These are phyloP conservation scores for Iris macrosiphon DNA, from an alignment of 106 monocot species.

Conservation along the genomic window DNA sequence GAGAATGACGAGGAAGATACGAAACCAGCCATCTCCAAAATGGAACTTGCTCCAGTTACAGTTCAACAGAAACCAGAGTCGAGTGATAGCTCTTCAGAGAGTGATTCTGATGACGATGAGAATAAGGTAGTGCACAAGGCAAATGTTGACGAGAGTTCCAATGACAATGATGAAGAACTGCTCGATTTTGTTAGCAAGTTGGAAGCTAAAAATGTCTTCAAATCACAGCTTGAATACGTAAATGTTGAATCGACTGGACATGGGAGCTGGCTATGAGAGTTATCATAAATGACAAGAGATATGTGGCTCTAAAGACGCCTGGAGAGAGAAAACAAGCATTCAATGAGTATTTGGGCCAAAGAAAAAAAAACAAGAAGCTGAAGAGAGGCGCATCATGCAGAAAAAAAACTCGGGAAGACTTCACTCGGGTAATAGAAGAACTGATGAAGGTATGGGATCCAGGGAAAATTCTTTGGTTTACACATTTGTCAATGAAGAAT, in stretches of 20 bases:
- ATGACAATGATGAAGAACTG: slow-evolving; percentile 81
- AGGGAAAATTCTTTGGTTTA: no score
- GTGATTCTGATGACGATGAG: no score
- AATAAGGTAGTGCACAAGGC: no score
- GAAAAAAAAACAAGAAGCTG: slow-evolving; percentile 83
- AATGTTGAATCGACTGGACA: slow-evolving; percentile 97
- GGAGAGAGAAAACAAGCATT: slow-evolving; percentile 99
- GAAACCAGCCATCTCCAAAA: no score
- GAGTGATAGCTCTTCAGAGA: no score
- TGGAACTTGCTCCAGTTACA: no score
- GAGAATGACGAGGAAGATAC: no score
- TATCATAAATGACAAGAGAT: slow-evolving; percentile 96
- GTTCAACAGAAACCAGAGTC: no score
- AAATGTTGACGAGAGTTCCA: no score
- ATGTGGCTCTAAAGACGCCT: slow-evolving; percentile 79
- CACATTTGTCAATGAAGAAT: no score
- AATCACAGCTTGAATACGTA: slow-evolving; percentile 70
- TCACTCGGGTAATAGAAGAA: slow-evolving; percentile 85
- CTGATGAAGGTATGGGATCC: no score
- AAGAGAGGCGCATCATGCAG: slow-evolving; percentile 84
- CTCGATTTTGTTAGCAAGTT: slow-evolving; percentile 80
- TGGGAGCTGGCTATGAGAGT: slow-evolving; percentile 98
- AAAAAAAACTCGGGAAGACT: slow-evolving; percentile 94
- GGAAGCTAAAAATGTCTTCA: slow-evolving; percentile 98
- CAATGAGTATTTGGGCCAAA: slow-evolving; percentile 98